Base-by-base conservation (phyloP, 306 rosid species). In the Boehmeria nivea region DNA sequence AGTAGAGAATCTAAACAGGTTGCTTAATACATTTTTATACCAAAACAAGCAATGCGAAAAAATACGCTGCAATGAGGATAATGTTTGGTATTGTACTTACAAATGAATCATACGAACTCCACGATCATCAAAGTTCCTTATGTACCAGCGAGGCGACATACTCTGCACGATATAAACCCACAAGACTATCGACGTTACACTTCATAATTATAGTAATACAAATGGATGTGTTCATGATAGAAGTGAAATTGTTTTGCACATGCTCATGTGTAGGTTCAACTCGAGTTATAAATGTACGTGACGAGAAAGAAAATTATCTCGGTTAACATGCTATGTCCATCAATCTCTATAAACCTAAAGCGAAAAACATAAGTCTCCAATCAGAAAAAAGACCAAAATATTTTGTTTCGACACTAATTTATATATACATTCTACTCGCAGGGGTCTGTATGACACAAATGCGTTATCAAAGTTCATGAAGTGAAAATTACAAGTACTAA, bases 111-210 rank as follows among this genome's bases (percentile, higher is more conserved):
- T 87, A 24, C 39, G 57, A 65, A 78, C 84, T 72, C 70, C 74
- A 25, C 16, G 27, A 48, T 78, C 84, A 40, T 74, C 80, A 52
- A 76, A 87, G 69, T 87, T 87, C 71, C 81, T 73, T 51, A 87
- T 72, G 76, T 83, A 87, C 95, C 95, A 87, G 40, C 93, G 88
- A 52, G 95, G 93, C n/a, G 81, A 83, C 82, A 79, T 78, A 71
- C 64, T 81, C 95, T 87, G 80, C 58, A 81, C 33, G 22, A 66
- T 49, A 43, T 53, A 54, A 65, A 76, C 54, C 53, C 57, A 38
- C 27, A 53, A 47, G 67, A 40, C n/a, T n/a, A 56, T 16, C 6
- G 34, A 1, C 12, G 8, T 43, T 31, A 33, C 59, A 46, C 17
- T 13, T 25, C 54, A 51, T 36, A 59, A 52, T 47, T 15, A 47